A percentile compares a stretch with the other conserved stretches of the same genome.
Conservation (phyloP, 371 early-diverging fungal genomes). For the Syncephalis plumigaleata region DNA sequence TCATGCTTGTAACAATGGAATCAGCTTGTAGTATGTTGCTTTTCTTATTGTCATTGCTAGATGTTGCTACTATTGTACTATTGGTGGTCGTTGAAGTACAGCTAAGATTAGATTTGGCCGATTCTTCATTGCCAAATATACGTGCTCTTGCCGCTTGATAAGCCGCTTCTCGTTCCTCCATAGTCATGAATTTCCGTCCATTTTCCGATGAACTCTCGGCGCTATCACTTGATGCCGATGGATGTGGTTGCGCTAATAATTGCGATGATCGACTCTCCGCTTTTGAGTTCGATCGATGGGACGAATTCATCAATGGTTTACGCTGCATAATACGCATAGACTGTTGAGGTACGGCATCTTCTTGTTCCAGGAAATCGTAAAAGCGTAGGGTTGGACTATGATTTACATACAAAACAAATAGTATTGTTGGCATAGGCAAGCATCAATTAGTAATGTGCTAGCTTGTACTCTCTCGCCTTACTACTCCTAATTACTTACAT, state of each 20-base stretch:
- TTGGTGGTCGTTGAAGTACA: no score
- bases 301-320: conserved; percentile 9
- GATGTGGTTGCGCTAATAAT: conserved; percentile 2
- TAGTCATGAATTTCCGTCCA: conserved; percentile 21
- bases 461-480: no score
- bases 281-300: conserved; percentile 8
- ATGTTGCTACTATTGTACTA: no score
- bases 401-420: no score
- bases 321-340: conserved; percentile 22
- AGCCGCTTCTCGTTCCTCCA: conserved; percentile 51
- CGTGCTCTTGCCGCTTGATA: conserved; percentile 63
- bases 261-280: conserved; percentile 6
- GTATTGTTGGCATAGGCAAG: no score
- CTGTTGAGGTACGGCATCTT: conserved; percentile 12
- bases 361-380: conserved; percentile 19
- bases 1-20: no score
- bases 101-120: no score
- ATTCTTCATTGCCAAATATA: conserved; percentile 41
- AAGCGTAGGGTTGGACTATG: conserved; percentile 21
- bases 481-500: conserved; percentile 32
- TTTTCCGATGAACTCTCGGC: conserved; percentile 15
- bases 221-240: conserved; percentile 11
- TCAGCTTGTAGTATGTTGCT: no score
- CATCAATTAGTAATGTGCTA: no score
- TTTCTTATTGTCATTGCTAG: no score